Conservation (phyloP, 2,329 filamentous ascomycete genomes). For the Paecilomyces variotii region DNA sequence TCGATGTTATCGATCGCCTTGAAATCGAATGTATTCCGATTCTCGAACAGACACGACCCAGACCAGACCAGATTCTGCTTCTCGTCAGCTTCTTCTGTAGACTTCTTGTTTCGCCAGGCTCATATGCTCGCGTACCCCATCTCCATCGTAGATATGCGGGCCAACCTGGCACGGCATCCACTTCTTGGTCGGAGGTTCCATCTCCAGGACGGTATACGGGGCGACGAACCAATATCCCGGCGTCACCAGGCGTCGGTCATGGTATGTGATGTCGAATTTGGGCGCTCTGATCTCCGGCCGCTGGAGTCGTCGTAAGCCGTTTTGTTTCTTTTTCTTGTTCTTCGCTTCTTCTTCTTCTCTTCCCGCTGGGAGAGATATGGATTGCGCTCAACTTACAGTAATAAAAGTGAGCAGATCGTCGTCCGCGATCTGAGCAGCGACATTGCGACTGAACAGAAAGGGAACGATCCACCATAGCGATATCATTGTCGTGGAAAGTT, state of each 20-base stretch:
- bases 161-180: slow-evolving; percentile 38
- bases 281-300: slow-evolving; percentile 17
- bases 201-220: slow-evolving; percentile 29
- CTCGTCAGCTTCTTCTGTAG: neutral
- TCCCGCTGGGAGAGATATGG: neutral
- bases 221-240: slow-evolving; percentile 44
- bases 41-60: slow-evolving; percentile 39
- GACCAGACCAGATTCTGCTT: slow-evolving; percentile 40
- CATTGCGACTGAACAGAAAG: neutral
- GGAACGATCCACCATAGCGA: neutral
- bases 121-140: slow-evolving; percentile 24
- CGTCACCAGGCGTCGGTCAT: slow-evolving; percentile 18
- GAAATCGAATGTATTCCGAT: slow-evolving; percentile 41
- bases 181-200: slow-evolving; percentile 16
- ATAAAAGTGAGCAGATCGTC: slow-evolving; percentile 29
- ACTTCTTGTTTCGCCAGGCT: neutral
- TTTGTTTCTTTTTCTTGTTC: neutral
- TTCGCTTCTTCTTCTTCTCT: too few relatives aligned
- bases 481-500: neutral
- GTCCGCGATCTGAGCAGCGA: slow-evolving; percentile 4
- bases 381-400: slow-evolving; percentile 16
- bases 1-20: slow-evolving; percentile 38
- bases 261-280: slow-evolving; percentile 20
- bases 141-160: slow-evolving; percentile 43
- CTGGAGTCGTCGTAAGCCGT: slow-evolving; percentile 8